Base-by-base conservation (phyloP, 495 filamentous ascomycete genomes). In the Filosporella fistucella region DNA sequence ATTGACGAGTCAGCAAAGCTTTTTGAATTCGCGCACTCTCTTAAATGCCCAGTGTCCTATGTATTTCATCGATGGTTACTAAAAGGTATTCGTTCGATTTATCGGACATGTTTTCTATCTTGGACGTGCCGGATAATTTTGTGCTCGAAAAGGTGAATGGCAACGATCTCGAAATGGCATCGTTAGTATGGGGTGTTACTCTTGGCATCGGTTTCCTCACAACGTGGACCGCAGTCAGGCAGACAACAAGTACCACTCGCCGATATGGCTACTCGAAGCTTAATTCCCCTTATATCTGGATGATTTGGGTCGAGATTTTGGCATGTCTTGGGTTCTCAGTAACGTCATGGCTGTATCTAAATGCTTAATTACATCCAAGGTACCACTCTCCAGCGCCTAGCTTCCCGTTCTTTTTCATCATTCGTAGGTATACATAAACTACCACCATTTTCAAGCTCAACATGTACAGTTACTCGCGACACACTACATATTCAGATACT, bases 181-280 rank as follows among this genome's bases (percentile, higher is more conserved):
- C 65, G n/a, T 43, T 69, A 45, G 66, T 62, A 9, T 63, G 55
- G 44, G 67, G 68, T 8, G 69, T 69, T 30, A 68, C 68, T 10
- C 36, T 70, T 22, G 65, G 68, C 2, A 66, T 69, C 26, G 67
- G 67, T 2, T 55, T 63, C 41, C 52, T 69, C 39, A 70, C 67
- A 37, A 61, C 61, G 52, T 68, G 68, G 67, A 59, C 49, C 24
- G 57, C 57, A 35, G 44, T 56, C 42, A 51, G 50, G 10, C 57
- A 60, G 21, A 60, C 57, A 0, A 32, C 20, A 18, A 33, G 34
- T 17, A 25, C 45, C 3, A 14, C 18, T 13, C 7, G 46, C 1
- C 21, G 32, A 24, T 37, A 44, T 29, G 30, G 26, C 14, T 17
- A 23, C 17, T 43, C 43, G 13, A 47, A 25, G 44, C 44, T 38